Percentiles rank a stretch among this genome's conserved stretches.
These are phyloP conservation scores for Fusarium domesticum DNA, from an alignment of 2,329 filamentous ascomycete genomes.

Conservation along the genomic window DNA sequence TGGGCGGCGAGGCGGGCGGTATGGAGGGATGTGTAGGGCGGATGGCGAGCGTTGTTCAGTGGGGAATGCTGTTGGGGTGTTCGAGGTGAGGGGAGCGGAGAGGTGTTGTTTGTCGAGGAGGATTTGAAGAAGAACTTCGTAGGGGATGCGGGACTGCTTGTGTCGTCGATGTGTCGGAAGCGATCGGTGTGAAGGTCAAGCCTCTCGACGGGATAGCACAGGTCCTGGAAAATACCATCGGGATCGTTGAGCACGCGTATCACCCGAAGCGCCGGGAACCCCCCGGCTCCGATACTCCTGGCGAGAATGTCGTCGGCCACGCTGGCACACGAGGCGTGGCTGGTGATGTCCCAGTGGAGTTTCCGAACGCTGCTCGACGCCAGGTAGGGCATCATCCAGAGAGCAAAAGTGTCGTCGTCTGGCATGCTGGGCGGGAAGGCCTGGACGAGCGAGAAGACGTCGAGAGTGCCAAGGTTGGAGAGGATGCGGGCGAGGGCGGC, in stretches of 20 bases:
- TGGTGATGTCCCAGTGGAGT: conserved; percentile 64
- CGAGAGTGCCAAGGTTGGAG: conserved; percentile 50
- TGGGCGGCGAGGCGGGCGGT: conserved; percentile 63
- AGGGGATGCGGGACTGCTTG: conserved; percentile 24
- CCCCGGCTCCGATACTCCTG: conserved; percentile 56
- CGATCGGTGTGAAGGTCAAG: conserved; percentile 52
- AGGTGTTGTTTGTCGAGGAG: conserved; percentile 33
- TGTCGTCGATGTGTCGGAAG: conserved; percentile 32
- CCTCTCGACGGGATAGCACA: conserved; percentile 62
- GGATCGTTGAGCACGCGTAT: conserved; percentile 67
- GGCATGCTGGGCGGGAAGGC: conserved; percentile 53
- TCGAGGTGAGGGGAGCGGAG: conserved; percentile 28
- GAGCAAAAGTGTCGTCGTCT: conserved; percentile 48
- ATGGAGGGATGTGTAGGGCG: conserved; percentile 45
- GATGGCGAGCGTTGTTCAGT: conserved; percentile 14
- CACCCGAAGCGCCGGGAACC: conserved; percentile 59
- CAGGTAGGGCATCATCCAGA: conserved; percentile 64
- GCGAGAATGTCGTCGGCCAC: conserved; percentile 62
- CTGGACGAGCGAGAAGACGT: conserved; percentile 54
- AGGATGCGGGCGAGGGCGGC: conserved; percentile 58
- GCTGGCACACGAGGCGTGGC: conserved; percentile 42
- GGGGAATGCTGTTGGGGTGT: conserved; percentile 6
- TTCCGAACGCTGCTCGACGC: conserved; percentile 51
- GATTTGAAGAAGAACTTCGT: conserved; percentile 33
- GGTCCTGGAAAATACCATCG: conserved; percentile 64